Evolutionary conservation across 345 rosid genomes (phyloP), one percentile per base, ranked within the genome.

Genomic region (Streptanthus diversifolius): DNA sequence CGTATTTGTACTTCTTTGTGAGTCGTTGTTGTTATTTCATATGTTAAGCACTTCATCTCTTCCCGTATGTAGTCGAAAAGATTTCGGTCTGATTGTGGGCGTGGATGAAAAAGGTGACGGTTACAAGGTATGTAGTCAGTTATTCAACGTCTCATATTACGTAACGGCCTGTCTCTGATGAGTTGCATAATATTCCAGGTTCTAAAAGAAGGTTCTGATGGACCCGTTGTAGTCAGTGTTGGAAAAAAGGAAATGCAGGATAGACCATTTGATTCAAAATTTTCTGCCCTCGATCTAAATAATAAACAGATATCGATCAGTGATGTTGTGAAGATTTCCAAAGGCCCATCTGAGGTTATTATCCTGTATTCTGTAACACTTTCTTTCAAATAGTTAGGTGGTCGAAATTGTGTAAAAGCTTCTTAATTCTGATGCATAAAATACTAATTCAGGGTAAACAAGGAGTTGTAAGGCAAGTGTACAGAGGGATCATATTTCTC

Each of bases 391-490:
- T 62, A 8, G 29, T 32, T 21, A 30, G 35, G 47, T 68, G 63
- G 25, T 19, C 18, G 9, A 57, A 45, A 19, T n/a, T 41, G 66
- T 44, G 52, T 63, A 54, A 25, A 30, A 37, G 64, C 18, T 25
- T 73, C 47, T 22, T 58, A 52, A 33, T 49, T 39, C 7, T 36
- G 70, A 45, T 73, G 33, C 7, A 68, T 63, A 54, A 59, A 25
- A 53, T 25, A 45, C 53, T 45, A 52, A 76, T 84, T 78, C 83
- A 95, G 99, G 97, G 85, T 82, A 85, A 80, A 81, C 86, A 95
- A 82, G 99, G 99, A 65, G 76, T 82, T 78, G 87, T 87, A 22
- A 91, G 82, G 82, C 92, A 91, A 83, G 86, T 91, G 24, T 95
- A 95, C 71, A 80, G 96, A 77, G 97, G 99, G 43, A 74, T 82